phyloP scores from a whole-genome alignment of 257 asterid species.

The Solanum microdontum region DNA sequence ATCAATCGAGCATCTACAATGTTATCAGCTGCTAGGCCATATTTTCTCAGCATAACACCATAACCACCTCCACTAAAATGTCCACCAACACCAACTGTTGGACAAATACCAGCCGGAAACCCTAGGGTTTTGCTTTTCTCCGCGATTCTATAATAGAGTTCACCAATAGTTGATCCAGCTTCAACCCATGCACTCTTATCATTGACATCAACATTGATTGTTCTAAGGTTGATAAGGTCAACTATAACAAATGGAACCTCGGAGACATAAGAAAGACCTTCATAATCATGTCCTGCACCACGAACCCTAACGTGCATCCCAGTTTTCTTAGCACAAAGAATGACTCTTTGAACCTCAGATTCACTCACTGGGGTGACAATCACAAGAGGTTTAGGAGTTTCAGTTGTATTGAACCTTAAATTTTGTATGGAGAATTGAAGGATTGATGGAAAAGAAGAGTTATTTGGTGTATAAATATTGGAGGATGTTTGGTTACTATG shows the following conservation, averaged over 20 bases:
- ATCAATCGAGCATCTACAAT: slow-evolving; percentile 3
- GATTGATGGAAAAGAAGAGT: background rate
- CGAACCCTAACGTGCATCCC: background rate
- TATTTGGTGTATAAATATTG: background rate
- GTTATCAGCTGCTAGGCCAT: slow-evolving; percentile 3
- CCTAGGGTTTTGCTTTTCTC: slow-evolving; percentile 3
- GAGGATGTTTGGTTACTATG: background rate
- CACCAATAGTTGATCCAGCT: slow-evolving; percentile 1
- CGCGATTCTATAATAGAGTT: background rate
- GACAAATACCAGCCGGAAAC: background rate
- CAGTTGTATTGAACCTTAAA: background rate
- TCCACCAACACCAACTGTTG: slow-evolving; percentile 2
- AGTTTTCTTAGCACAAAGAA: background rate
- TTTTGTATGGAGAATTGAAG: slow-evolving; percentile 1
- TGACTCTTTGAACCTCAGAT: background rate
- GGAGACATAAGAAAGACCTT: background rate
- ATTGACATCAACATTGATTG: background rate
- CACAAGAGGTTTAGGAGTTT: background rate
- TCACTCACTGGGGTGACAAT: background rate
- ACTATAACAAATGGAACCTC: background rate
- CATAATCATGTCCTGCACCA: slow-evolving; percentile 4
- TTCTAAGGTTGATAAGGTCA: background rate
- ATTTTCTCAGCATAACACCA: background rate
- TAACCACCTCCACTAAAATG: slow-evolving; percentile 7
- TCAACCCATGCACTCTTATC: slow-evolving; percentile 5